Evolutionary conservation across 108 stramenopile species (phyloP).

Genomic region (Cylindrotheca closterium): DNA sequence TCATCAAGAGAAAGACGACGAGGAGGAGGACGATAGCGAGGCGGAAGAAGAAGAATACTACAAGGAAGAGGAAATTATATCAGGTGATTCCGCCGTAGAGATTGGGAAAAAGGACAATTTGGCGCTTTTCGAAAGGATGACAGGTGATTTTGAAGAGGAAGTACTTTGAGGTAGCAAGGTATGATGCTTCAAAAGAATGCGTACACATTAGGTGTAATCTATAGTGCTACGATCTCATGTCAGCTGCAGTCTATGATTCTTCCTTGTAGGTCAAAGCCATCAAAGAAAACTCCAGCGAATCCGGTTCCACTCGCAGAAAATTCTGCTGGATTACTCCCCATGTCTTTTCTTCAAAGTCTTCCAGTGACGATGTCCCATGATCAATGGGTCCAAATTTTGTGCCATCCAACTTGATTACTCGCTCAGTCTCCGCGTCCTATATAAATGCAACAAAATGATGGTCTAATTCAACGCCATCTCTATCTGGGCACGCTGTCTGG

Average conservation of each 20-base stretch:
- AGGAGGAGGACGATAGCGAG: neutral
- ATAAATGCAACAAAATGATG: neutral
- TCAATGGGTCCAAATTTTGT: neutral
- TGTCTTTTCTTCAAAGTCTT: neutral
- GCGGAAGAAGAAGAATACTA: neutral
- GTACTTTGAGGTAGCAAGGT: neutral
- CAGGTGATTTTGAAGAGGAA: neutral
- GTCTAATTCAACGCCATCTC: neutral
- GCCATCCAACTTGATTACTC: neutral
- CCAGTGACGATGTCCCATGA: neutral
- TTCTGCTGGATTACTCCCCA: neutral
- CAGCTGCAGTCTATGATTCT: too few species aligned
- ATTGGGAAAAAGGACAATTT: neutral
- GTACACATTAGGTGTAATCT: too few species aligned
- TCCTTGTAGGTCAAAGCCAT: neutral
- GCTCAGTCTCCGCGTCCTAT: neutral
- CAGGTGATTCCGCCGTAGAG: too few species aligned
- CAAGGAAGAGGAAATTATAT: neutral
- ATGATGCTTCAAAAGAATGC: too few species aligned
- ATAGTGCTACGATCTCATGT: too few species aligned
- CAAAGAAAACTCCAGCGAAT: neutral
- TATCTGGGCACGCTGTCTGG: neutral
- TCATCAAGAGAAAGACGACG: neutral
- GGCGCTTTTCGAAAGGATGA: neutral
- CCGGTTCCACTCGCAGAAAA: neutral